Evolutionary conservation across 345 rosid genomes (phyloP), one percentile per base, ranked within the genome.

Genomic region (Mangifera indica): DNA sequence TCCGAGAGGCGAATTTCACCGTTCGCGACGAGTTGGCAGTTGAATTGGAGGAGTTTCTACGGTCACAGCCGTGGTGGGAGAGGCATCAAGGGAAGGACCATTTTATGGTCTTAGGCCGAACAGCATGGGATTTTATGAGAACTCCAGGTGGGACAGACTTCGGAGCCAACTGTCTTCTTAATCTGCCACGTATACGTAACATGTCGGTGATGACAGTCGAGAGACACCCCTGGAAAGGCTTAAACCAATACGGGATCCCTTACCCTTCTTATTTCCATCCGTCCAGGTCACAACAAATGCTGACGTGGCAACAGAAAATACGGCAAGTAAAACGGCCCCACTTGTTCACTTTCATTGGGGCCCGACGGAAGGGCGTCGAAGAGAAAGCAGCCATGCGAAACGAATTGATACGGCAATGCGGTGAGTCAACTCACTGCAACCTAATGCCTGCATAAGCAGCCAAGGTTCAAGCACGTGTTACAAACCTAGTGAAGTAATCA

Each of bases 251-350:
- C 64, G 89, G 92, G 8, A 80, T 88, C 14, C 92, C 89, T 0
- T 88, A 88, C 79, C 82, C 92, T 0, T 75, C 92, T 34, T 88
- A 88, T 62, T 86, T 86, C 74, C 92, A 88, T 62, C 92, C 92
- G 7, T 51, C 66, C 63, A 86, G 78, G 57, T 46, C 77, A 1
- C 58, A 14, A 0, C 80, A 88, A 45, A 75, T 88, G 84, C 18
- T 60, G 34, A 17, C 72, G 42, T 88, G 92, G 89, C 87, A 81
- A 63, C 5, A 42, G n/a, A 66, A 55, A 62, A 69, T 84, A 46
- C 55, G 64, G 14, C 57, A 14, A 3, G 75, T 80, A 8, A 40
- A 24, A 2, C 80, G 92, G 54, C 80, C 87, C 3, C 10, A 76
- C 82, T 77, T 85, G 13, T 86, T 84, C 60, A 81, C 92, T 60